Conservation (phyloP, 495 filamentous ascomycete genomes). For the Neurospora sp. region DNA sequence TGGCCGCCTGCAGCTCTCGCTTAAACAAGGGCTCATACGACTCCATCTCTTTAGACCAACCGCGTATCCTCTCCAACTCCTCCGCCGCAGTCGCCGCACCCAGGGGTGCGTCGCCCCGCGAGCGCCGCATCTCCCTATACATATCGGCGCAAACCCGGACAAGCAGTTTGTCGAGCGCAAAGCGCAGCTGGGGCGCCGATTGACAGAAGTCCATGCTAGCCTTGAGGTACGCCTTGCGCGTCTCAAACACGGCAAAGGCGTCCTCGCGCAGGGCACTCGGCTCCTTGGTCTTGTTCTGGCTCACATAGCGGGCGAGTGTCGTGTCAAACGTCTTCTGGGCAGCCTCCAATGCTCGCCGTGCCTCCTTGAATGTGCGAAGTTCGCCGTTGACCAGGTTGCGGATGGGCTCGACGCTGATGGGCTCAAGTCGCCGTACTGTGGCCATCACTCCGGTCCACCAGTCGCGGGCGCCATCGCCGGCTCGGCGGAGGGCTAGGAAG, state of each 20-base stretch:
- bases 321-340: slow-evolving; percentile 76
- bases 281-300: slow-evolving; percentile 88
- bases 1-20: slow-evolving; percentile 65
- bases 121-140: slow-evolving; percentile 68
- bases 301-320: slow-evolving; percentile 65
- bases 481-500: slow-evolving; percentile 68
- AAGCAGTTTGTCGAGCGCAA: slow-evolving; percentile 72
- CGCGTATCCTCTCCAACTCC: slow-evolving; percentile 83
- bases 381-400: slow-evolving; percentile 65
- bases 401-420: slow-evolving; percentile 70
- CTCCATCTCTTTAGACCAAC: slow-evolving; percentile 93
- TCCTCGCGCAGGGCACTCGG: slow-evolving; percentile 83
- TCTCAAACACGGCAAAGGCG: slow-evolving; percentile 92
- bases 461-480: slow-evolving; percentile 75
- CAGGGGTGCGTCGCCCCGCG: slow-evolving; percentile 43
- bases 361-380: slow-evolving; percentile 52
- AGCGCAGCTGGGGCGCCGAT: slow-evolving; percentile 69
- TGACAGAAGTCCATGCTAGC: slow-evolving; percentile 90
- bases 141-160: slow-evolving; percentile 76
- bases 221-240: slow-evolving; percentile 80
- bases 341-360: slow-evolving; percentile 61
- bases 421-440: slow-evolving; percentile 64
- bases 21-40: slow-evolving; percentile 65
- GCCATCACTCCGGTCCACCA: slow-evolving; percentile 71
- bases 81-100: slow-evolving; percentile 8